These are phyloP conservation scores for Eucalyptus fibrosa DNA, from an alignment of 345 rosid genomes.

Conservation along the genomic window DNA sequence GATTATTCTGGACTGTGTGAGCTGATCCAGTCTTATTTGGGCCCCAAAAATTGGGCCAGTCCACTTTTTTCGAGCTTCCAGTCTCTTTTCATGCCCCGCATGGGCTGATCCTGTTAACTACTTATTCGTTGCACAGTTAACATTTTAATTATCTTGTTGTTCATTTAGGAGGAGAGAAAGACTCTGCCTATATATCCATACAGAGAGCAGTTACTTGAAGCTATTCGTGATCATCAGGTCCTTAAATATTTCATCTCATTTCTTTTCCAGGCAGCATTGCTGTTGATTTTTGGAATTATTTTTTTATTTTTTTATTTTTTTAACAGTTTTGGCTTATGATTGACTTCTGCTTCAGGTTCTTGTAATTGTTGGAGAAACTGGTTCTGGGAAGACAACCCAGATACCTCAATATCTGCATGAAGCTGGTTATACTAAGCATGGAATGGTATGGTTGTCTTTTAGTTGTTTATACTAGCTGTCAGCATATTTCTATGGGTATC, in stretches of 20 bases:
- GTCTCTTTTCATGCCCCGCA: neutral
- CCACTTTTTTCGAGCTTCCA: neutral
- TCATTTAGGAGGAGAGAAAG: slow-evolving; percentile 68
- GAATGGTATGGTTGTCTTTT: slow-evolving; percentile 43
- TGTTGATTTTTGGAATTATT: neutral
- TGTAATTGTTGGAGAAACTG: slow-evolving; percentile 97
- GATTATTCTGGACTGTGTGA: neutral
- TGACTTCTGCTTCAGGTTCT: slow-evolving; percentile 43
- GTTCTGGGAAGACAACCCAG: slow-evolving; percentile 97
- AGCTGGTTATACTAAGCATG: slow-evolving; percentile 89
- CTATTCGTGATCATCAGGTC: slow-evolving; percentile 74
- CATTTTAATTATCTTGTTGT: neutral
- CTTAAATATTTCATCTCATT: neutral
- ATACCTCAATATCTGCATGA: slow-evolving; percentile 95
- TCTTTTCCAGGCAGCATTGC: neutral
- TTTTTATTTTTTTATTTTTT: neutral
- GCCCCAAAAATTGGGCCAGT: neutral
- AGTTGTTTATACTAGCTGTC: neutral
- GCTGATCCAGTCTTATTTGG: neutral
- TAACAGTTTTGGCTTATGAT: neutral
- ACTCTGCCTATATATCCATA: slow-evolving; percentile 75
- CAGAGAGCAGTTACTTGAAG: slow-evolving; percentile 73
- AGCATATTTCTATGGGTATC: neutral
- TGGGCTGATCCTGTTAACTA: neutral
- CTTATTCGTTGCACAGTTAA: neutral